phyloP scores from a whole-genome alignment of 1,139 yeast species.

The Chernovozyma sophiae-reginae region DNA sequence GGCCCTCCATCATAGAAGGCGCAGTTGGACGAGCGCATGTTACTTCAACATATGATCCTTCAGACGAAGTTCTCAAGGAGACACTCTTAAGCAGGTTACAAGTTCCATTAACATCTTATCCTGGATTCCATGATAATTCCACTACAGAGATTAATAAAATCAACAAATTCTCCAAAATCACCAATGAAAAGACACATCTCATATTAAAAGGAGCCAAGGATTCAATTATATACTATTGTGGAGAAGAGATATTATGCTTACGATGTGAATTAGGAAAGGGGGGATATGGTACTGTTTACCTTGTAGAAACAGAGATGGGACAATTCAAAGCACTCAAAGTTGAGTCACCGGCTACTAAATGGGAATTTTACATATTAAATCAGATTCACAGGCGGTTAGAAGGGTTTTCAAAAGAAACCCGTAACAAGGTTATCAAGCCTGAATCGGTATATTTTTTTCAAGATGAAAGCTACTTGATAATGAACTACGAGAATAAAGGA shows the following conservation, averaged over 20 bases:
- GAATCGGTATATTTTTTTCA: slow-evolving; percentile 52
- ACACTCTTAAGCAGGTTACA: slow-evolving; percentile 20
- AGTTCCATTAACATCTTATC: slow-evolving; percentile 24
- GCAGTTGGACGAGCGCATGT: neutral
- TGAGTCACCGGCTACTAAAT: slow-evolving; percentile 64
- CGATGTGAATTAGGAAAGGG: slow-evolving; percentile 70
- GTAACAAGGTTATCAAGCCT: slow-evolving; percentile 42
- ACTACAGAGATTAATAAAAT: slow-evolving; percentile 24
- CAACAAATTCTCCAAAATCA: slow-evolving; percentile 28
- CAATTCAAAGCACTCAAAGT: slow-evolving; percentile 64
- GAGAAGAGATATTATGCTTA: slow-evolving; percentile 52
- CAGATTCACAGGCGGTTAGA: slow-evolving; percentile 44
- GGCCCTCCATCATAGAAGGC: slow-evolving; percentile 21
- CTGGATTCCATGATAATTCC: slow-evolving; percentile 23
- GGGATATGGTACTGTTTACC: slow-evolving; percentile 74
- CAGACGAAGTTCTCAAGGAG: slow-evolving; percentile 20
- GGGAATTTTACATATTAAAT: slow-evolving; percentile 78
- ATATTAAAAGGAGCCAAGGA: slow-evolving; percentile 36
- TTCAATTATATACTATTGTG: slow-evolving; percentile 45
- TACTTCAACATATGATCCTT: slow-evolving; percentile 23
- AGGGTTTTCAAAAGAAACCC: slow-evolving; percentile 9
- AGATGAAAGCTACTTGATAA: slow-evolving; percentile 72
- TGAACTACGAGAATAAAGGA: slow-evolving; percentile 72
- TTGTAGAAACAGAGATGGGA: slow-evolving; percentile 65
- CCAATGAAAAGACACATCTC: slow-evolving; percentile 30